Conservation (phyloP, 352 stramenopile genomes). For the Globisporangium cederbergense region DNA sequence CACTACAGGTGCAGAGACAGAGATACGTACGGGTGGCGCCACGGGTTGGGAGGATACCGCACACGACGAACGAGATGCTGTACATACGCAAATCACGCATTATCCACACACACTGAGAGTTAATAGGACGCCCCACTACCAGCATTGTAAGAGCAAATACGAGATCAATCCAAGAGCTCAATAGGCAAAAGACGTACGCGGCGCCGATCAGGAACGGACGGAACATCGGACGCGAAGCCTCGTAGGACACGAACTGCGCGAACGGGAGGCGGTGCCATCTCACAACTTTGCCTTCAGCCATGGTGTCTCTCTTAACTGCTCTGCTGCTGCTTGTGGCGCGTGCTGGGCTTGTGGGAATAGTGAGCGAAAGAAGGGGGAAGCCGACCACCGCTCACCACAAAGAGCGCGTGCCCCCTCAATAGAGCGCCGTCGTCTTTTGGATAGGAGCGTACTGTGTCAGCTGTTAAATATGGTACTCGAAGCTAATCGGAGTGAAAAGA, state of each 20-base stretch:
- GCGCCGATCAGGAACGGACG: slow-evolving; percentile 79
- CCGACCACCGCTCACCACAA: slow-evolving; percentile 11
- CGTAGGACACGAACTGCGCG: slow-evolving; percentile 71
- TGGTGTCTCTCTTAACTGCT: slow-evolving; percentile 21
- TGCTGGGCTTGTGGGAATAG: slow-evolving; percentile 9
- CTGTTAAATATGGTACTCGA: not conserved
- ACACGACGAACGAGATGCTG: slow-evolving; percentile 77
- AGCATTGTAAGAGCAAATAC: not conserved
- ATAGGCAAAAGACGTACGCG: slow-evolving; percentile 35
- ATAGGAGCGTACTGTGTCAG: not conserved
- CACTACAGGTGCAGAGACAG: not conserved
- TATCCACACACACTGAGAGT: not conserved
- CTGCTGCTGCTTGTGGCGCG: slow-evolving; percentile 1
- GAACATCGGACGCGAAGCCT: slow-evolving; percentile 79
- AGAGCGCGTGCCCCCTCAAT: slow-evolving; percentile 2
- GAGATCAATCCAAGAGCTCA: not conserved
- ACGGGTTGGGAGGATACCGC: slow-evolving; percentile 75
- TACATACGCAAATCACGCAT: not conserved
- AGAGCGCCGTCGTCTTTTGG: not conserved
- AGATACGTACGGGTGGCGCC: slow-evolving; percentile 52
- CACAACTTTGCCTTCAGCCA: slow-evolving; percentile 64
- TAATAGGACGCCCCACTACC: not conserved
- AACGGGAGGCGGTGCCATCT: slow-evolving; percentile 84
- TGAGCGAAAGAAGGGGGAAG: slow-evolving; percentile 6
- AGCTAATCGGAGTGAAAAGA: not conserved